Evolutionary conservation across 2,329 filamentous ascomycete genomes (phyloP).

Genomic region (Fusarium drepaniforme): DNA sequence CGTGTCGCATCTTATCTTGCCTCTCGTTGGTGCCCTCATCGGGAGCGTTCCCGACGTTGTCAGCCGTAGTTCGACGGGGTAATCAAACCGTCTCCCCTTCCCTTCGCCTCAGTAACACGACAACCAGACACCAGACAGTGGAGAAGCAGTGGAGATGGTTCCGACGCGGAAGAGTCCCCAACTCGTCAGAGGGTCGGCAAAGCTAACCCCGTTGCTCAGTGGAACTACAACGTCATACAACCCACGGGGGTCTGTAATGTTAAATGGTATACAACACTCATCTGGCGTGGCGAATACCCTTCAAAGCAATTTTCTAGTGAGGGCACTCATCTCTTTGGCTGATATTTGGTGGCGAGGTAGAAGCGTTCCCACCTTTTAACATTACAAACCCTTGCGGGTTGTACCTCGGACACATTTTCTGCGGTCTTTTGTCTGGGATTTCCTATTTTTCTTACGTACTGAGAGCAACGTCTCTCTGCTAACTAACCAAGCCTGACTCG

Average conservation of each 20-base stretch:
- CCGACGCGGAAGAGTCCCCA: constrained; percentile 6
- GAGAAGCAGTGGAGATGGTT: constrained; percentile 3
- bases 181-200: constrained; percentile 6
- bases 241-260: too few relatives aligned
- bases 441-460: constrained; percentile 34
- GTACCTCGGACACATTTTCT: not conserved
- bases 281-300: too few relatives aligned
- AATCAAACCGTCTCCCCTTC: constrained; percentile 17
- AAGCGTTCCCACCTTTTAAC: too few relatives aligned
- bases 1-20: not conserved
- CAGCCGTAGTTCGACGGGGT: constrained; percentile 17
- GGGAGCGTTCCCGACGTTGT: constrained; percentile 16
- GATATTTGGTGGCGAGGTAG: too few relatives aligned
- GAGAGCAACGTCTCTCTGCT: not conserved
- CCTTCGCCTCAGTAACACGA: constrained; percentile 6
- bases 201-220: constrained; percentile 13
- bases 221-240: constrained; percentile 34
- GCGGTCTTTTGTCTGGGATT: not conserved
- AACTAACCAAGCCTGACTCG: not conserved
- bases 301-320: too few relatives aligned
- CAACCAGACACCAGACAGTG: not conserved
- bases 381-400: too few relatives aligned
- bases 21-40: constrained; percentile 12
- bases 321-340: too few relatives aligned
- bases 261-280: too few relatives aligned